A percentile compares a stretch with the other conserved stretches of the same genome.
phyloP scores from a whole-genome alignment of 2,329 filamentous ascomycete species.

The Colletotrichum sojae region DNA sequence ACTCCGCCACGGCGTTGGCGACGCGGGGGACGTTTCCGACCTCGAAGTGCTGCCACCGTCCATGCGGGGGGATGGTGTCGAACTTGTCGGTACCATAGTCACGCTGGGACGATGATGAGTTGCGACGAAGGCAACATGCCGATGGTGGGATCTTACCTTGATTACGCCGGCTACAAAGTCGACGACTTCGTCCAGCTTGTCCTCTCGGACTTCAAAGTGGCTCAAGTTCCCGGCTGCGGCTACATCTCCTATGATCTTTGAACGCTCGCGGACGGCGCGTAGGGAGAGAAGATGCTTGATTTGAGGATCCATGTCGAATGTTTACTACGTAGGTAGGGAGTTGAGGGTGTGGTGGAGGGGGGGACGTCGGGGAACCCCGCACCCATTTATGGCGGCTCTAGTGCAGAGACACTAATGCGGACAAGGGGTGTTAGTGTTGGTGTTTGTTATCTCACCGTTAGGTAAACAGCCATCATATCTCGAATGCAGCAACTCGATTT shows the following conservation, averaged over 20 bases:
- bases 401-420: too few species aligned
- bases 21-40: constrained; percentile 67
- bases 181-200: constrained; percentile 54
- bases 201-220: constrained; percentile 58
- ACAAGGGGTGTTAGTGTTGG: too few species aligned
- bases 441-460: too few species aligned
- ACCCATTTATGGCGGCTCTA: too few species aligned
- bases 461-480: too few species aligned
- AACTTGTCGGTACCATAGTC: constrained; percentile 65
- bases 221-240: constrained; percentile 56
- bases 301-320: constrained; percentile 34
- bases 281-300: constrained; percentile 54
- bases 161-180: constrained; percentile 61
- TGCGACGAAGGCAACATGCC: neutral
- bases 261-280: constrained; percentile 53
- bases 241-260: constrained; percentile 50
- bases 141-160: constrained; percentile 49
- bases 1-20: constrained; percentile 58
- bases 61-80: constrained; percentile 67
- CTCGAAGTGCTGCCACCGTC: constrained; percentile 75
- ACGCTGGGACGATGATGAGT: constrained; percentile 51
- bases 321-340: too few species aligned
- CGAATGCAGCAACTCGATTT: too few species aligned
- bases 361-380: too few species aligned
- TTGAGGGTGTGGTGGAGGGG: too few species aligned